Percentiles rank a stretch among this genome's conserved stretches.
Evolutionary conservation across 352 stramenopile genomes (phyloP).

Genomic region (Thraustochytrium striatum): DNA sequence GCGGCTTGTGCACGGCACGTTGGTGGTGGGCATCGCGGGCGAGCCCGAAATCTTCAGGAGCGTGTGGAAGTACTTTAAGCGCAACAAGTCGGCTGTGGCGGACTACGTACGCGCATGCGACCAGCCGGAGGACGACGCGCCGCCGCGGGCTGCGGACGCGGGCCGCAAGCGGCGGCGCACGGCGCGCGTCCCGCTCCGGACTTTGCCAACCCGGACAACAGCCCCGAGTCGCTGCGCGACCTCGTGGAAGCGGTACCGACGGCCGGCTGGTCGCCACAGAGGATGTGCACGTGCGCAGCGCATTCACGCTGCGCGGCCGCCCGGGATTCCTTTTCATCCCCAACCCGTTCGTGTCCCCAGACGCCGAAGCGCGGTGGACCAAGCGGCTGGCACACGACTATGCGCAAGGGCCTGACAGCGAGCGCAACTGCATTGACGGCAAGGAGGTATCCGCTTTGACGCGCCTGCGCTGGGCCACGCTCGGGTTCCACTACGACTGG

Average conservation of each 20-base stretch:
- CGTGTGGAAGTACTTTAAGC: background rate
- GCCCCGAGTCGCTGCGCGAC: background rate
- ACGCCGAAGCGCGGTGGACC: background rate
- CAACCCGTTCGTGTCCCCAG: constrained; percentile 12
- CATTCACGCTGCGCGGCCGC: constrained; percentile 3
- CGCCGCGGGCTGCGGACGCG: background rate
- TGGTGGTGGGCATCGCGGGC: too few species aligned
- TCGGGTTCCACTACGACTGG: constrained; percentile 45
- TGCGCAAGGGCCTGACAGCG: background rate
- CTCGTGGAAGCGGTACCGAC: background rate
- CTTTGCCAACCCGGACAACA: constrained; percentile 37
- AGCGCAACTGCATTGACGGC: background rate
- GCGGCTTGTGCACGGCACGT: too few species aligned
- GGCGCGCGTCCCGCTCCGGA: background rate
- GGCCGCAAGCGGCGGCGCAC: background rate
- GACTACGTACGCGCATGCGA: background rate
- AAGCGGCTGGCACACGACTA: constrained; percentile 18
- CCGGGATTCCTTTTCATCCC: constrained; percentile 37
- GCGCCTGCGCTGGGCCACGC: constrained; percentile 18
- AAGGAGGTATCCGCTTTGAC: background rate
- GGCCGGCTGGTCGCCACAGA: background rate
- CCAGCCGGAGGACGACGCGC: background rate
- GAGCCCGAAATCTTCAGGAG: background rate
- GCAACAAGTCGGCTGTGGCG: background rate
- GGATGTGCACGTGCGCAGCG: background rate